Base-by-base conservation (phyloP, 2,329 filamentous ascomycete species). In the Graphiopsis chlorocephala region DNA sequence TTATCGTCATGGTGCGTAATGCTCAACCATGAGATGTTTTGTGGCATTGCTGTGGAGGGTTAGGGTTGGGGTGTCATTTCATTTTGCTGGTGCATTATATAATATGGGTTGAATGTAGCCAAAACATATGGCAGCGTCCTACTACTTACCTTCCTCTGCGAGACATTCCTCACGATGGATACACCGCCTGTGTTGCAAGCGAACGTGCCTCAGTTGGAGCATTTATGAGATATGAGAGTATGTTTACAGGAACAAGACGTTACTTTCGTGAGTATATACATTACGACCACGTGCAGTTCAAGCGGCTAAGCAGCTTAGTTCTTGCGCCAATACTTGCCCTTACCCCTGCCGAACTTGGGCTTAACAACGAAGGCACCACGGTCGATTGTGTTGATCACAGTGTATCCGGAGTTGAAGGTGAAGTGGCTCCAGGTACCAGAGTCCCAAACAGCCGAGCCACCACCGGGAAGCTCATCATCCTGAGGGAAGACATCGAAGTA, bases 361-460 rank as follows among this genome's bases (percentile, higher is more conserved):
- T 83, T 84, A 10, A 85, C 76, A 14, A 81, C 77, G 53, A 81
- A 85, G 10, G 78, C 77, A 63, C 83, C 83, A 8, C 82, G 74
- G 73, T 85, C 83, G 64, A 84, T 85, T 3, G 79, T 82, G 72
- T 85, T 84, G 67, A 85, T 71, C 7, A 84, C 77, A 64, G 85
- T 78, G 69, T 79, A 80, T 1, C 83, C 83, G 1, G 77, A 80
- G 68, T 78, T 78, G 71, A 84, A 85, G 1, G 81, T 80, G 66
- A 82, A 85, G 61, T 79, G 78, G 31, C 77, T 81, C 83, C 83
- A 85, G 2, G 80, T 80, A 11, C 68, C 67, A 31, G 73, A 75
- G 64, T 59, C 48, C 1, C 76, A 69, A 11, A 68, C 64, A 59
- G 65, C 66, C n/a, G 58, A 63, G n/a, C 53, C 58, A 50, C 72